These are phyloP conservation scores for Malus orientalis DNA, from an alignment of 306 rosid genomes.

Conservation along the genomic window DNA sequence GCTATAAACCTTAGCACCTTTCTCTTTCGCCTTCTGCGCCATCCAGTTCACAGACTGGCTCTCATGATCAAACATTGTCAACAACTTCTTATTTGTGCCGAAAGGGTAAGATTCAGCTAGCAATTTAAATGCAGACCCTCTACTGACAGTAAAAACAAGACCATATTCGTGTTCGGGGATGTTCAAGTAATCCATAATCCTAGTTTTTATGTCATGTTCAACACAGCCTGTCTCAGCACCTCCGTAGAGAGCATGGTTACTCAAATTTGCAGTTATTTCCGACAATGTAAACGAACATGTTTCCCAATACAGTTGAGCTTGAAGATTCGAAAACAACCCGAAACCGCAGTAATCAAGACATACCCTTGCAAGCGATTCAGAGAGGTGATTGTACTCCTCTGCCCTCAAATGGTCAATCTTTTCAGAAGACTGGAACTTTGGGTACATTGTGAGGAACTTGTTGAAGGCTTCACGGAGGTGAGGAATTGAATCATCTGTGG, in stretches of 20 bases:
- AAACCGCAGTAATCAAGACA: slow-evolving; percentile 98
- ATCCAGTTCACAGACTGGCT: slow-evolving; percentile 96
- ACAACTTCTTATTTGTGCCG: slow-evolving; percentile 70
- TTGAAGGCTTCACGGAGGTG: slow-evolving; percentile 59
- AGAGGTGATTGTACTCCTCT: slow-evolving; percentile 67
- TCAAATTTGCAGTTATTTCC: slow-evolving; percentile 89
- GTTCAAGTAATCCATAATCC: slow-evolving; percentile 89
- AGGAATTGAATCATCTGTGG: slow-evolving; percentile 63
- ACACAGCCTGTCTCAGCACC: slow-evolving; percentile 82
- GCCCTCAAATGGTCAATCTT: slow-evolving; percentile 82
- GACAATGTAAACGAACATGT: slow-evolving; percentile 84
- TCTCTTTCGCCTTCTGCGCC: slow-evolving; percentile 90
- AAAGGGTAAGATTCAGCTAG: slow-evolving; percentile 94
- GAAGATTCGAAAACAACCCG: slow-evolving; percentile 78
- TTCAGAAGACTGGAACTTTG: slow-evolving; percentile 70
- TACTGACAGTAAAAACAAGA: slow-evolving; percentile 92
- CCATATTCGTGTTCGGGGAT: slow-evolving; percentile 91
- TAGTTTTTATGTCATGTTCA: slow-evolving; percentile 73
- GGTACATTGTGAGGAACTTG: slow-evolving; percentile 93
- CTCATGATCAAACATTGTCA: slow-evolving; percentile 99
- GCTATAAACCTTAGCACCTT: slow-evolving; percentile 84
- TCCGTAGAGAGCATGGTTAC: slow-evolving; percentile 90
- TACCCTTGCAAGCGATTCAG: slow-evolving; percentile 66
- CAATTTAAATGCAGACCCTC: slow-evolving; percentile 94
- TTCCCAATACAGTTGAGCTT: slow-evolving; percentile 82